Evolutionary conservation across 2,329 filamentous ascomycete genomes (phyloP), one percentile per base, ranked within the genome.

Genomic region (Teratosphaeria epicoccoides): DNA sequence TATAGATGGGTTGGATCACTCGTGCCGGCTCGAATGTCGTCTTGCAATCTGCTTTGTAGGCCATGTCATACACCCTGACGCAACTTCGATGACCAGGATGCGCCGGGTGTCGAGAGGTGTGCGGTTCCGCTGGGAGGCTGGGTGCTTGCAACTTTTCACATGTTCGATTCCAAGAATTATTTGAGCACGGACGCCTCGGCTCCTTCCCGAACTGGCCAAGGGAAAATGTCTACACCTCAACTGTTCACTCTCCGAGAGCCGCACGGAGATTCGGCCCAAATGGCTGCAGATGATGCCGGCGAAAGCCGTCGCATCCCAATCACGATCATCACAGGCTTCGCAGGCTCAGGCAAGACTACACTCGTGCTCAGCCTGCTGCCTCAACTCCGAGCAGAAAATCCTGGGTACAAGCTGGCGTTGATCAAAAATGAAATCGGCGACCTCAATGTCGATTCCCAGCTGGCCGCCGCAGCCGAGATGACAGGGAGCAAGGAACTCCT

Each of bases 351-450:
- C 53, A 97, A 97, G 73, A 98, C 93, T 1, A 97, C 93, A 2
- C 78, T 98, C 53, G 89, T 98, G 58, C 83, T 98, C 56, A 93
- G 93, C 70, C 85, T 98, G 11, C 79, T 97, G 59, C 89, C 90
- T 0, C 93, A 98, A 73, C 84, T 98, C 12, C 83, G 83, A 52
- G 84, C 83, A 55, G 95, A 96, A 78, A 85, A 85, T 54, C 83
- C 84, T 49, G 85, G 83, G 58, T 97, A 98, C 80, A 86, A 85
- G 52, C 86, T 98, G 58, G 93, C 91, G 2, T 83, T 98, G 14
- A 80, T 98, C 51, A 98, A 98, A 70, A 98, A 98, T 71, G 93
- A 98, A 73, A 97, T 96, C 69, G 93, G 93, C 66, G 90, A 97
- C 68, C 73, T 98, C 43, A 90, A 89, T 29, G 79, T 98, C 66